Percentiles rank a stretch among this genome's conserved stretches.
These are phyloP conservation scores for Yamadazyma akitaensis DNA, from an alignment of 805 yeast genomes.

Conservation along the genomic window DNA sequence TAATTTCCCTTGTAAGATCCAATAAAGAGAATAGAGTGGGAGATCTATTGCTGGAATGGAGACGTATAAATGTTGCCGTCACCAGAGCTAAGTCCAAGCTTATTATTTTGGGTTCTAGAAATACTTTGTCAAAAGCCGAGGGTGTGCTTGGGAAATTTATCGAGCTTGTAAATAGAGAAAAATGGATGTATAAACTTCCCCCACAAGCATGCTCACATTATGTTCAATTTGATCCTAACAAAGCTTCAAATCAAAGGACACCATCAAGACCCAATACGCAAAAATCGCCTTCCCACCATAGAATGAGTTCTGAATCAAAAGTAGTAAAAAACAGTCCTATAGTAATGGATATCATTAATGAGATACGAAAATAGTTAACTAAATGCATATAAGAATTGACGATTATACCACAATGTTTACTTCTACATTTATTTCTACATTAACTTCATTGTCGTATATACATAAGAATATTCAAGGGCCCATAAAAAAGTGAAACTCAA, in stretches of 20 bases:
- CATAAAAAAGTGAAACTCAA: slow-evolving; percentile 35
- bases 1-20: slow-evolving; percentile 85
- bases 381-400: neutral
- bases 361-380: slow-evolving; percentile 15
- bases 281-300: slow-evolving; percentile 1
- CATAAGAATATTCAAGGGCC: slow-evolving; percentile 17
- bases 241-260: neutral
- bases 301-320: slow-evolving; percentile 7
- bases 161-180: slow-evolving; percentile 48
- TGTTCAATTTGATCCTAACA: neutral
- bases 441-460: neutral
- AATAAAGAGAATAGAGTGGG: slow-evolving; percentile 68
- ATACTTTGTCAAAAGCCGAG: slow-evolving; percentile 49
- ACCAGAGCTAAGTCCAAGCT: slow-evolving; percentile 86
- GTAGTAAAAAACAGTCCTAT: slow-evolving; percentile 21
- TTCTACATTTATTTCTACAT: neutral
- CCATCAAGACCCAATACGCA: neutral
- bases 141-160: slow-evolving; percentile 59
- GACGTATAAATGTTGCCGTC: slow-evolving; percentile 91
- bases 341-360: slow-evolving; percentile 29
- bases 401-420: no score
- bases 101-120: slow-evolving; percentile 74
- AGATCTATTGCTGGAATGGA: slow-evolving; percentile 78
- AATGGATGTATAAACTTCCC: slow-evolving; percentile 66
- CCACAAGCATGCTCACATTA: slow-evolving; percentile 30